Evolutionary conservation across 2,329 filamentous ascomycete species (phyloP).

Genomic region (Aspergillus sojae): DNA sequence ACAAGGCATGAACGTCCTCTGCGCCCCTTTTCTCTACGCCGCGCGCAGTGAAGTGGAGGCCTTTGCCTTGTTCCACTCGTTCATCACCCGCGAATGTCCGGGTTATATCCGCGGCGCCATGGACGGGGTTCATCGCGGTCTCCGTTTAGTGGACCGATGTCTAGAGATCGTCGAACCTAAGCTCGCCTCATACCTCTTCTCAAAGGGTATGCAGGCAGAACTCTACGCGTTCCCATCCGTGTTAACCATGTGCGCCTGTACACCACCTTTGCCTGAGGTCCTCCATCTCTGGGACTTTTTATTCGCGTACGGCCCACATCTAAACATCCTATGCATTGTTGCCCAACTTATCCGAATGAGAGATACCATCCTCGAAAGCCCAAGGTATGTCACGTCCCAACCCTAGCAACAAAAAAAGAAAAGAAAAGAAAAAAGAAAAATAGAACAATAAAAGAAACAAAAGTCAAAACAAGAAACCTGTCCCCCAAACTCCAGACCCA

Average conservation of each 20-base stretch:
- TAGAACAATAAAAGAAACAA: not conserved
- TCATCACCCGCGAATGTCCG: constrained; percentile 85
- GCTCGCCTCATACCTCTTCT: constrained; percentile 78
- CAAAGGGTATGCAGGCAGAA: constrained; percentile 86
- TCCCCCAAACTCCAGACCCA: not conserved
- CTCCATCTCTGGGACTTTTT: constrained; percentile 94
- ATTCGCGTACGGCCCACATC: constrained; percentile 90
- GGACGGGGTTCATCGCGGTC: constrained; percentile 92
- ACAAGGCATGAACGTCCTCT: constrained; percentile 98
- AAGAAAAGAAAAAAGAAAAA: not conserved
- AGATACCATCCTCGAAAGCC: constrained; percentile 77
- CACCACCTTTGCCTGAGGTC: constrained; percentile 90
- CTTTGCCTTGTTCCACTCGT: constrained; percentile 84
- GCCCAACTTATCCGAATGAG: constrained; percentile 89
- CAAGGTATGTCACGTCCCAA: constrained; percentile 62
- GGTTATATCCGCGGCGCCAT: constrained; percentile 94
- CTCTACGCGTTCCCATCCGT: constrained; percentile 97
- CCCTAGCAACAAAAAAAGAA: constrained; percentile 2
- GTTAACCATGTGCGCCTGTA: constrained; percentile 91
- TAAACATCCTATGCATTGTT: constrained; percentile 96
- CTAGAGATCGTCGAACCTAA: constrained; percentile 89
- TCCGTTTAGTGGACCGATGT: constrained; percentile 89
- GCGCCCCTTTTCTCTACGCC: constrained; percentile 92
- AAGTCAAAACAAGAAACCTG: not conserved
- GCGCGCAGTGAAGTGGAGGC: constrained; percentile 93